These are phyloP conservation scores for Dendrobium officinale DNA, from an alignment of 106 monocot species.

Conservation along the genomic window DNA sequence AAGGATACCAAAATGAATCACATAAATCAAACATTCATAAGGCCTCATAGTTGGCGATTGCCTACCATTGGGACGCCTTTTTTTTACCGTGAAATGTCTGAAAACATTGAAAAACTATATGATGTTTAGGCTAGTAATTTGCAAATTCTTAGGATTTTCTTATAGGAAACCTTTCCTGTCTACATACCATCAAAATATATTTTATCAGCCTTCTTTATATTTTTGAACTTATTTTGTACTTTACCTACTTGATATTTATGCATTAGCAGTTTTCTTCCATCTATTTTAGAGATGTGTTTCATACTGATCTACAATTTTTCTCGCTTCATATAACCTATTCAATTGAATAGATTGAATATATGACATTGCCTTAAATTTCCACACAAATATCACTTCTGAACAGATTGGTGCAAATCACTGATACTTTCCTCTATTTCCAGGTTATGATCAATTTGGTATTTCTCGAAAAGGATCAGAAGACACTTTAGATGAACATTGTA, in stretches of 20 bases:
- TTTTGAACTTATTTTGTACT: neutral
- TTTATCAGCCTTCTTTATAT: too few relatives aligned
- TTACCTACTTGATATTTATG: neutral
- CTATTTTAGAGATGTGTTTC: neutral
- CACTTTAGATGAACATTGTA: slow-evolving; percentile 83
- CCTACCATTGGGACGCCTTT: too few relatives aligned
- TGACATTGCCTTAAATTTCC: neutral
- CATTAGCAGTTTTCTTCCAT: neutral
- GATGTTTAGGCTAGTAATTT: too few relatives aligned
- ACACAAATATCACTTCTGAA: neutral
- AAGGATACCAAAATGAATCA: neutral
- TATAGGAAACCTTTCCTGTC: too few relatives aligned
- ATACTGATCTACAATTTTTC: neutral
- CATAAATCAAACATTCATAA: neutral
- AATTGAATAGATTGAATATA: too few relatives aligned
- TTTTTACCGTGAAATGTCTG: too few relatives aligned
- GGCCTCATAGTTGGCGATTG: too few relatives aligned
- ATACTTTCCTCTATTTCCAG: slow-evolving; percentile 16
- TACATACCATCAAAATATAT: too few relatives aligned
- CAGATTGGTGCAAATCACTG: neutral
- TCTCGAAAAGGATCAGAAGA: slow-evolving; percentile 84
- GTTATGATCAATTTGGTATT: slow-evolving; percentile 83
- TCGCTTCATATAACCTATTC: too few relatives aligned
- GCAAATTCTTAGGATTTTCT: too few relatives aligned
- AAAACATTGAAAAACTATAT: too few relatives aligned